Evolutionary conservation across 306 rosid species (phyloP).

Genomic region (Carpinus viminea): DNA sequence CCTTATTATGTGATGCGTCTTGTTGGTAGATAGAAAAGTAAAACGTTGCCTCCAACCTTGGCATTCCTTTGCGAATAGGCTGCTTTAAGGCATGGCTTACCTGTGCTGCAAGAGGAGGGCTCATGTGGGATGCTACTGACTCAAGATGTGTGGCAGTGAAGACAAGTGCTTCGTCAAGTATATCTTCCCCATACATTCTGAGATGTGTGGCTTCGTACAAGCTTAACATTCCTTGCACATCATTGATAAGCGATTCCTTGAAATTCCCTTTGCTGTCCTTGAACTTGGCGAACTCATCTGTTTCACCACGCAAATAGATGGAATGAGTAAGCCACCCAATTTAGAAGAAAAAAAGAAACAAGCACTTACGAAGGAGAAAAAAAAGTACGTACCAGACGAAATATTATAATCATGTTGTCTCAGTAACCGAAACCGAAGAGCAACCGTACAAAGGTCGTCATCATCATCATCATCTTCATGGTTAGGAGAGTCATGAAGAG

Average conservation of each 20-base stretch:
- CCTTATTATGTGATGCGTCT: slow-evolving; percentile 4
- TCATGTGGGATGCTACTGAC: not conserved
- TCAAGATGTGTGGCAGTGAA: not conserved
- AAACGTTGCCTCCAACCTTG: slow-evolving; percentile 13
- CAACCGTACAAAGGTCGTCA: slow-evolving; percentile 23
- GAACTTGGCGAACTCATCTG: slow-evolving; percentile 3
- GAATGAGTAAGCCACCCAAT: not conserved
- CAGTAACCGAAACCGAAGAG: slow-evolving; percentile 42
- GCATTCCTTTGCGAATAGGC: slow-evolving; percentile 18
- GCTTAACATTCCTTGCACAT: slow-evolving; percentile 1
- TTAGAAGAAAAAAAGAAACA: too few relatives aligned
- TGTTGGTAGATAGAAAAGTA: slow-evolving; percentile 12
- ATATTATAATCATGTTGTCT: slow-evolving; percentile 39
- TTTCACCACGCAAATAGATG: not conserved
- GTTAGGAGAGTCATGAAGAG: too few relatives aligned
- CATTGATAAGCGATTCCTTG: not conserved
- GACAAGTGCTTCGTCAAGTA: slow-evolving; percentile 20
- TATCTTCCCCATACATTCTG: not conserved
- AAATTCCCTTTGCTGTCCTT: not conserved
- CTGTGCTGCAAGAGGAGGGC: not conserved
- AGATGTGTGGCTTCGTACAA: slow-evolving; percentile 15
- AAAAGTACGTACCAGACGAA: slow-evolving; percentile 25
- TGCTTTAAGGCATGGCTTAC: slow-evolving; percentile 9
- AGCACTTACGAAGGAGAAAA: not conserved
- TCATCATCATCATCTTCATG: not conserved